Evolutionary conservation across 192 early-diverging fungal genomes (phyloP).

Genomic region (Ambispora gerdemannii): DNA sequence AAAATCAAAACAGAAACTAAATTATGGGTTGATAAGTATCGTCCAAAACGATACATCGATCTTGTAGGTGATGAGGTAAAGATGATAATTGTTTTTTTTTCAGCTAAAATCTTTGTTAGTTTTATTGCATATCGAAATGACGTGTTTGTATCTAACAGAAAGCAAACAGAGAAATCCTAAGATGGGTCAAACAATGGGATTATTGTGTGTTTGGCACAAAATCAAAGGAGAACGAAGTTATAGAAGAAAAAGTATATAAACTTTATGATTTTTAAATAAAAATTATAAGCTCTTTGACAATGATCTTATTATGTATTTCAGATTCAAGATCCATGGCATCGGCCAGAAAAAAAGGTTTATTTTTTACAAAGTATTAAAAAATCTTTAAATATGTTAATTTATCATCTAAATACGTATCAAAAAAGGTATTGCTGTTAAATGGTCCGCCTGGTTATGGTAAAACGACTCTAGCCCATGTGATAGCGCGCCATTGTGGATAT

Average conservation of each 20-base stretch:
- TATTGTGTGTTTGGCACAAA: slow-evolving; percentile 80
- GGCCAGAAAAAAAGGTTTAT: slow-evolving; percentile 60
- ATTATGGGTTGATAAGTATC: slow-evolving; percentile 92
- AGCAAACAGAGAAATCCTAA: slow-evolving; percentile 81
- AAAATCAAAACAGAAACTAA: neutral
- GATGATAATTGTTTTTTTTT: too few species aligned
- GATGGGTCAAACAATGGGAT: slow-evolving; percentile 98
- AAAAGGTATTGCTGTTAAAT: slow-evolving; percentile 64
- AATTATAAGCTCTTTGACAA: too few species aligned
- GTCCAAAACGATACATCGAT: slow-evolving; percentile 76
- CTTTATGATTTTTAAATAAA: too few species aligned
- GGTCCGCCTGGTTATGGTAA: slow-evolving; percentile 96
- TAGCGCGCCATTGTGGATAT: slow-evolving; percentile 88
- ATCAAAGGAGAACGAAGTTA: neutral
- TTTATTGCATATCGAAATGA: too few species aligned
- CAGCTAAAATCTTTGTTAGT: too few species aligned
- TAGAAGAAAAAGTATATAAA: neutral
- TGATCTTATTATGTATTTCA: too few species aligned
- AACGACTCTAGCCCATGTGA: slow-evolving; percentile 93
- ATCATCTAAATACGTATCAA: slow-evolving; percentile 15
- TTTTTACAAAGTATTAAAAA: neutral
- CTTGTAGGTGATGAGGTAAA: slow-evolving; percentile 84
- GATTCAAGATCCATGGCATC: slow-evolving; percentile 45
- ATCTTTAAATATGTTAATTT: neutral
- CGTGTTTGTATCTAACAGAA: slow-evolving; percentile 43